Percentiles rank a stretch among this genome's conserved stretches.
These are phyloP conservation scores for Fusarium pseudoanthophilum DNA, from an alignment of 2,329 filamentous ascomycete species.

Conservation along the genomic window DNA sequence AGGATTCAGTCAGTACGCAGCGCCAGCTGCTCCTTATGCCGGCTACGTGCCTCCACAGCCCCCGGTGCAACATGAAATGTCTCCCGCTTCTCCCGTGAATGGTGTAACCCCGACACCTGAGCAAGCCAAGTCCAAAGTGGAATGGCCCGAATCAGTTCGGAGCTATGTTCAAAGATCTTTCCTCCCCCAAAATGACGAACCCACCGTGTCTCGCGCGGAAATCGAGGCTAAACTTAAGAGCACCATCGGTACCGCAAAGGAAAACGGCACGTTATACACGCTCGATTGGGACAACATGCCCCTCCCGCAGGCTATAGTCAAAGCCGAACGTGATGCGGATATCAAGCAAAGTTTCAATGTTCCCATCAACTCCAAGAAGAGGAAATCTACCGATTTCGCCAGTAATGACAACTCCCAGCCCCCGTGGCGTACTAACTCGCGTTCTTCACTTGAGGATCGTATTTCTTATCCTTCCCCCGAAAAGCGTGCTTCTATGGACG, in stretches of 20 bases:
- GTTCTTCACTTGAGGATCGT: conserved; percentile 75
- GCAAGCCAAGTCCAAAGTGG: conserved; percentile 69
- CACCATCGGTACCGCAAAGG: conserved; percentile 85
- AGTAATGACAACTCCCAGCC: conserved; percentile 66
- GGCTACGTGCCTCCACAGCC: conserved; percentile 47
- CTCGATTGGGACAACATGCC: conserved; percentile 87
- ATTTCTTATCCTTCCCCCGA: conserved; percentile 68
- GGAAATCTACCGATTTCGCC: conserved; percentile 78
- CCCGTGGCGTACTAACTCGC: conserved; percentile 79
- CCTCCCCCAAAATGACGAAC: conserved; percentile 74
- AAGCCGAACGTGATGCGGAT: conserved; percentile 70
- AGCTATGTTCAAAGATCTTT: conserved; percentile 92
- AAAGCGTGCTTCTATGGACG: conserved; percentile 58
- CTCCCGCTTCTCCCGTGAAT: conserved; percentile 41
- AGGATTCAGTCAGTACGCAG: conserved; percentile 61
- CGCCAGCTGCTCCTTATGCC: conserved; percentile 50
- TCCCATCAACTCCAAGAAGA: conserved; percentile 71
- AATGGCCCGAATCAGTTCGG: conserved; percentile 86
- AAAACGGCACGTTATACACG: conserved; percentile 74
- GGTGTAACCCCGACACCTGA: conserved; percentile 46
- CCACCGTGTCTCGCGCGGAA: conserved; percentile 71
- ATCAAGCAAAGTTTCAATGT: conserved; percentile 49
- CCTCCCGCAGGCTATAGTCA: conserved; percentile 85
- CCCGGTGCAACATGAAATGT: conserved; percentile 41
- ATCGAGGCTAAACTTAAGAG: conserved; percentile 87